Evolutionary conservation across 2,329 filamentous ascomycete genomes (phyloP).

Genomic region (Aspergillaceae sp.): DNA sequence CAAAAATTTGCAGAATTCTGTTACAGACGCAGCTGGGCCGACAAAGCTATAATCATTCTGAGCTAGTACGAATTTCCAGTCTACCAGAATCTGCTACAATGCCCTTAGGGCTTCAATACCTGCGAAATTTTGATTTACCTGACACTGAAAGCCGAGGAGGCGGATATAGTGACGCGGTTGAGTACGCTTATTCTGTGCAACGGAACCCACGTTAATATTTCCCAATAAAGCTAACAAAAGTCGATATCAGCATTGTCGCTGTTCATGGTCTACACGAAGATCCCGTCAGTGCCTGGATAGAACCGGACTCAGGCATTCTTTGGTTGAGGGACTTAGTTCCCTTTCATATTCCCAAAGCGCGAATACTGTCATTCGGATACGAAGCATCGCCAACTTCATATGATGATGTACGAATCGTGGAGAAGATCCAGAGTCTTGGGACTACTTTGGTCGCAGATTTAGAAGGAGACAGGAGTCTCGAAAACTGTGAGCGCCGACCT

Average conservation of each 20-base stretch:
- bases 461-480: conserved; percentile 20
- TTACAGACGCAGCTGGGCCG: neutral
- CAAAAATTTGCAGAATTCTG: neutral
- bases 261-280: neutral
- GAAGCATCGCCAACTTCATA: conserved; percentile 3
- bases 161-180: neutral
- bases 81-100: neutral
- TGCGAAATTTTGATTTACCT: neutral
- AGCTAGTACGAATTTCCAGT: neutral
- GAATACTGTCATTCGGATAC: conserved; percentile 13
- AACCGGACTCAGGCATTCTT: neutral
- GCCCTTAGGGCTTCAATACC: neutral
- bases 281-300: neutral
- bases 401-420: conserved; percentile 1
- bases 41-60: neutral
- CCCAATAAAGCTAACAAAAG: neutral
- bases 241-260: neutral
- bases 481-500: conserved; percentile 13
- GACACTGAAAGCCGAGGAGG: neutral
- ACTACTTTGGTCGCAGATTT: conserved; percentile 25
- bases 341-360: conserved; percentile 3
- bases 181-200: neutral
- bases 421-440: conserved; percentile 13
- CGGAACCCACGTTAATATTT: neutral
- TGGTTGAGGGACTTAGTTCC: neutral